Evolutionary conservation across 495 filamentous ascomycete genomes (phyloP).

Genomic region (Penicillium cosmopolitanum): DNA sequence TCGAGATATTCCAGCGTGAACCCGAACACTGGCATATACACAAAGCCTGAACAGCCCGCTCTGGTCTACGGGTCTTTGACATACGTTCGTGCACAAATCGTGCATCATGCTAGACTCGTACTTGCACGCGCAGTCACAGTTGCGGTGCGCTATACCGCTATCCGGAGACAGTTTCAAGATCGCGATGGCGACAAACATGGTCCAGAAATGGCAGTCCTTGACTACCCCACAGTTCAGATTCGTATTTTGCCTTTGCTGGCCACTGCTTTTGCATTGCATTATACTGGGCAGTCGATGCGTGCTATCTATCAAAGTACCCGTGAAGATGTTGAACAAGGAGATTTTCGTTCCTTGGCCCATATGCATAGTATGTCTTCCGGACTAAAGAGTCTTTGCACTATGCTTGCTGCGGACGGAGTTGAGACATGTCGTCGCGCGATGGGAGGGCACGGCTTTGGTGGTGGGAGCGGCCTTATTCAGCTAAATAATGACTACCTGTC

Average conservation of each 20-base stretch:
- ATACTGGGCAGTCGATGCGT: constrained; percentile 50
- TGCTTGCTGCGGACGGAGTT: constrained; percentile 51
- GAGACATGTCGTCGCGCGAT: constrained; percentile 52
- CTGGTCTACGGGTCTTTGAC: constrained; percentile 53
- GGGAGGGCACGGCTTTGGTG: constrained; percentile 55
- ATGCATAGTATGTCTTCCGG: constrained; percentile 54
- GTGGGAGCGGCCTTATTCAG: constrained; percentile 49
- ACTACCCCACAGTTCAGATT: constrained; percentile 54
- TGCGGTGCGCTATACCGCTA: constrained; percentile 47
- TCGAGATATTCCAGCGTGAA: constrained; percentile 48
- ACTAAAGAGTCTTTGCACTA: constrained; percentile 54
- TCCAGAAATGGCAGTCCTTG: constrained; percentile 48
- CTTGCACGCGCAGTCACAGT: constrained; percentile 53
- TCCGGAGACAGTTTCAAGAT: constrained; percentile 50
- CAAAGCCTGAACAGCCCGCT: constrained; percentile 42
- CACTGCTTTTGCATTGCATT: constrained; percentile 53
- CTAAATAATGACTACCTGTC: constrained; percentile 53
- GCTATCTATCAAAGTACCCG: constrained; percentile 40
- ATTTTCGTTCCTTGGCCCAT: constrained; percentile 46
- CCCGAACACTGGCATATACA: constrained; percentile 42
- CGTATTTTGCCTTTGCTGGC: constrained; percentile 52
- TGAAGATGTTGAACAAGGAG: constrained; percentile 42
- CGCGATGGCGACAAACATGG: constrained; percentile 40
- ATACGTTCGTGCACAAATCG: constrained; percentile 48
- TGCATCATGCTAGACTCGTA: constrained; percentile 50